These are phyloP conservation scores for Penicillium silybi DNA, from an alignment of 495 filamentous ascomycete species.

Conservation along the genomic window DNA sequence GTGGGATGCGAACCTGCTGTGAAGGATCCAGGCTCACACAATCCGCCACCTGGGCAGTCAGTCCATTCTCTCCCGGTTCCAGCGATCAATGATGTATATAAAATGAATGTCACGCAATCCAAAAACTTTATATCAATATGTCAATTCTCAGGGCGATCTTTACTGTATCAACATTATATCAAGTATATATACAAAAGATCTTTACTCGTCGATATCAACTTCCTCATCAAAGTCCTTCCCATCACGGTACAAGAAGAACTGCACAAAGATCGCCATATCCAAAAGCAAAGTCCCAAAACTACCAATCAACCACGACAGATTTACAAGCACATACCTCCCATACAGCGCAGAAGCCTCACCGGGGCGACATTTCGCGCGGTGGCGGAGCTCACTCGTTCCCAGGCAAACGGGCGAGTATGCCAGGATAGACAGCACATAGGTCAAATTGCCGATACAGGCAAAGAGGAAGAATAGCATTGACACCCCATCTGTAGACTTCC, in stretches of 20 bases:
- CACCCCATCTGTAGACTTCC: slow-evolving; percentile 88
- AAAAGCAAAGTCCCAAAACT: slow-evolving; percentile 82
- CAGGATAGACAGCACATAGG: slow-evolving; percentile 88
- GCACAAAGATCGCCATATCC: slow-evolving; percentile 81
- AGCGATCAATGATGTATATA: not conserved
- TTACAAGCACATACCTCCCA: slow-evolving; percentile 76
- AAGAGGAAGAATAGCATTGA: slow-evolving; percentile 94
- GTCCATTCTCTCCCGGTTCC: not conserved
- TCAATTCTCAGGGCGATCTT: not conserved
- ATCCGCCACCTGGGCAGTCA: too few species aligned
- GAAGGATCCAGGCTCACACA: too few species aligned
- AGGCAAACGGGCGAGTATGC: slow-evolving; percentile 69
- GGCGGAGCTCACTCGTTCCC: slow-evolving; percentile 9
- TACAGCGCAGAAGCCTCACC: slow-evolving; percentile 62
- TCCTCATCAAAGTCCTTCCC: slow-evolving; percentile 20
- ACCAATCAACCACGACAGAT: slow-evolving; percentile 83
- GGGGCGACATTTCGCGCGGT: slow-evolving; percentile 36
- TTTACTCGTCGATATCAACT: slow-evolving; percentile 4
- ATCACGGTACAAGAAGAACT: slow-evolving; percentile 80
- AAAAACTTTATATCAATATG: not conserved
- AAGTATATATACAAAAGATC: not conserved
- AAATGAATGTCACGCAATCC: not conserved
- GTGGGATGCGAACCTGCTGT: too few species aligned
- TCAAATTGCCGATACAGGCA: slow-evolving; percentile 89
- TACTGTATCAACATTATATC: not conserved